These are phyloP conservation scores for Alternaria novae-zelandiae DNA, from an alignment of 2,329 filamentous ascomycete genomes.

Conservation along the genomic window DNA sequence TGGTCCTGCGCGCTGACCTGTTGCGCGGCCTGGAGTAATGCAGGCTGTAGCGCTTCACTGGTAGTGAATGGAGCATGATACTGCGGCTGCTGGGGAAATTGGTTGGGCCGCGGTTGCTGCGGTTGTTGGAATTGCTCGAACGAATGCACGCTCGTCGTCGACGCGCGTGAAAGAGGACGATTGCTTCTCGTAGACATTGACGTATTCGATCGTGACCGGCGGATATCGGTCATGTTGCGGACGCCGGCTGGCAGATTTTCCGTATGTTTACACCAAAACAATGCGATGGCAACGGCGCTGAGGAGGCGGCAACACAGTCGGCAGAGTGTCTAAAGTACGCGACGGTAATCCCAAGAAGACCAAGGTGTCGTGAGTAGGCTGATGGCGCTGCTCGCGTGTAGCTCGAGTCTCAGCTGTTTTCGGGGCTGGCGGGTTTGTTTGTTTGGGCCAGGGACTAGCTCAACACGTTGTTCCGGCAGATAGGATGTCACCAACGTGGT, in stretches of 20 bases:
- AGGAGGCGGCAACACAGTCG: constrained; percentile 6
- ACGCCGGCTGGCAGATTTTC: constrained; percentile 21
- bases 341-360: background rate
- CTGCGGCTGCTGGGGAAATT: constrained; percentile 31
- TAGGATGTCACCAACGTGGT: constrained; percentile 13
- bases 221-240: constrained; percentile 46
- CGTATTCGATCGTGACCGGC: constrained; percentile 55
- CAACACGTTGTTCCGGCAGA: constrained; percentile 12
- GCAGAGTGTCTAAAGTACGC: background rate
- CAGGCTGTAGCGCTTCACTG: constrained; percentile 37
- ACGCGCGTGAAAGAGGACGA: constrained; percentile 56
- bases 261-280: constrained; percentile 47
- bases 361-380: background rate
- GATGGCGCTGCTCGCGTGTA: background rate
- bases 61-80: constrained; percentile 38
- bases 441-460: constrained; percentile 18
- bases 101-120: constrained; percentile 22
- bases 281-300: constrained; percentile 23
- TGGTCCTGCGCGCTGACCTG: constrained; percentile 46
- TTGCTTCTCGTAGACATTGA: constrained; percentile 53
- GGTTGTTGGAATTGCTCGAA: constrained; percentile 42
- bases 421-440: constrained; percentile 21
- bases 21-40: constrained; percentile 45
- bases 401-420: background rate
- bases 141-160: constrained; percentile 56